Evolutionary conservation across 768 basidiomycete species (phyloP).

Genomic region (Phlebiopsis flavidoalba): DNA sequence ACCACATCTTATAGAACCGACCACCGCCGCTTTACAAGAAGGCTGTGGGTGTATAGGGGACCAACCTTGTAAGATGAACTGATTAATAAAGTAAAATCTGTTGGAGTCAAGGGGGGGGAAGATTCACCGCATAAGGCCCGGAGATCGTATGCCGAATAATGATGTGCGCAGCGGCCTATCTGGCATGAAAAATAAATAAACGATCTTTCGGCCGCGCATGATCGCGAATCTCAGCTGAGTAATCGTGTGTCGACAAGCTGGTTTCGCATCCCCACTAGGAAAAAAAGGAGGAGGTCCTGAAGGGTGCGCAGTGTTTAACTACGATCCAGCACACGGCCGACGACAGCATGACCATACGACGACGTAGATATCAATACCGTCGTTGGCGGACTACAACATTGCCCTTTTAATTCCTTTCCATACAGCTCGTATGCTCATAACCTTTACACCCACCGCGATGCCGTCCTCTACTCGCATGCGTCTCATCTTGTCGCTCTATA

Average conservation of each 20-base stretch:
- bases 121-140: background rate
- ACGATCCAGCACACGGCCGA: too few relatives aligned
- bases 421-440: conserved; percentile 16
- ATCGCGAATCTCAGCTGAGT: background rate
- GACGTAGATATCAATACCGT: conserved; percentile 8
- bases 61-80: background rate
- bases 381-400: conserved; percentile 9
- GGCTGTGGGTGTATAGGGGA: background rate
- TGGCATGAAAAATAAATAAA: background rate
- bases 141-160: background rate
- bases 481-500: conserved; percentile 15
- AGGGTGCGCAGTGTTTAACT: too few relatives aligned
- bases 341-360: conserved; percentile 12
- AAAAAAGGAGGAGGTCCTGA: too few relatives aligned
- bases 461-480: conserved; percentile 12
- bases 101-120: too few relatives aligned
- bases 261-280: conserved; percentile 10
- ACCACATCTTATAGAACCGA: background rate
- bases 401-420: conserved; percentile 10
- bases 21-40: background rate
- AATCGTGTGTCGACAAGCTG: conserved; percentile 3
- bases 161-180: background rate
- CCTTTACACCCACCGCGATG: conserved; percentile 12
- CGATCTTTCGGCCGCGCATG: background rate
- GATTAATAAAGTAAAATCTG: background rate